Evolutionary conservation across 345 rosid genomes (phyloP).

Genomic region (Hypericum androsaemum): DNA sequence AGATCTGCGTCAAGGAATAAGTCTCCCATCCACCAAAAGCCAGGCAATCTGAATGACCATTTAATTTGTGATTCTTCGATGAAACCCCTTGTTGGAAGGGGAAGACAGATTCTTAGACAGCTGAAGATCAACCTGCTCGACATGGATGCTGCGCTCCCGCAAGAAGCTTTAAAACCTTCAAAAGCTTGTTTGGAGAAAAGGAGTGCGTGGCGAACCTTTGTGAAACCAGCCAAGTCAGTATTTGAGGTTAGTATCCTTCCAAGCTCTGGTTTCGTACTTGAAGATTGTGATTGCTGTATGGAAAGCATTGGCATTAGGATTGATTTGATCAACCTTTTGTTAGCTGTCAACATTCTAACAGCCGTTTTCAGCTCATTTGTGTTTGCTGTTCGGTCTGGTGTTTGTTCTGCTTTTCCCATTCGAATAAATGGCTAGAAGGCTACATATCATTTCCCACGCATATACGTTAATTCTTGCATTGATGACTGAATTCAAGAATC

Average conservation of each 20-base stretch:
- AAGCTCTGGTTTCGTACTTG: no score
- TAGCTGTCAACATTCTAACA: no score
- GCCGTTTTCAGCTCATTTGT: no score
- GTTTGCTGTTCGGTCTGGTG: no score
- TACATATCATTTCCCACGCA: no score
- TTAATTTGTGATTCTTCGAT: constrained; percentile 12
- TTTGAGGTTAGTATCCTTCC: constrained; percentile 17
- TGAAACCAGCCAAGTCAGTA: constrained; percentile 28
- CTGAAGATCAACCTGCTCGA: constrained; percentile 32
- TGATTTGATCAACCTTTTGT: no score
- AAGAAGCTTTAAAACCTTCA: constrained; percentile 25
- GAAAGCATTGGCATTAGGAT: no score
- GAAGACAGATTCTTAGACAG: constrained; percentile 22
- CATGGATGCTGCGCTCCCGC: constrained; percentile 31
- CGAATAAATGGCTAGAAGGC: no score
- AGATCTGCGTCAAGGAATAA: constrained; percentile 2
- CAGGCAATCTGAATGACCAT: constrained; percentile 7
- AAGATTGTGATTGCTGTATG: no score
- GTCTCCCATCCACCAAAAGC: constrained; percentile 7
- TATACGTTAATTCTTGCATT: no score
- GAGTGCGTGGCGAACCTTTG: constrained; percentile 28
- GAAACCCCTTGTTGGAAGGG: constrained; percentile 18
- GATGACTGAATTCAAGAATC: not conserved
- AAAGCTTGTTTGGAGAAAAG: constrained; percentile 15
- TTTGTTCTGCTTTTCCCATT: no score